A percentile compares a stretch with the other conserved stretches of the same genome.
phyloP scores from a whole-genome alignment of 2,329 filamentous ascomycete genomes.

The Amauroascus verrucosus region DNA sequence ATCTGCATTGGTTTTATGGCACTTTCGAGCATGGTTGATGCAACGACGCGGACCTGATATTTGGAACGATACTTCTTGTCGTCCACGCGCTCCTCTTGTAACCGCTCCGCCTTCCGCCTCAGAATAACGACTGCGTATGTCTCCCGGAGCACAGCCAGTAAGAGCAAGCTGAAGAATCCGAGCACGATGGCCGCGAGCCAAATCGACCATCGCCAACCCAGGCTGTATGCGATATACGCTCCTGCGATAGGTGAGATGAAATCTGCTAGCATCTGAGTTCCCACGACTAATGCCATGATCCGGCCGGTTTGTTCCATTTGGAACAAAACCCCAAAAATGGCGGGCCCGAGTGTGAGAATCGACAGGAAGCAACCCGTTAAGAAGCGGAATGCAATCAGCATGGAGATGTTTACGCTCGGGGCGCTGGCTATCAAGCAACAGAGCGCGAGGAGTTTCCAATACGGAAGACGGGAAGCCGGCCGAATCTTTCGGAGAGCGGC shows the following conservation, averaged over 20 bases:
- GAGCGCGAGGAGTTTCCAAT: constrained; percentile 48
- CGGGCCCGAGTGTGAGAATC: constrained; percentile 40
- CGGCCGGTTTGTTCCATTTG: constrained; percentile 32
- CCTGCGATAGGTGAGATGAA: background rate
- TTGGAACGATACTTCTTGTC: background rate
- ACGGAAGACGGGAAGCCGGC: constrained; percentile 42
- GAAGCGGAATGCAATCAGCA: constrained; percentile 54
- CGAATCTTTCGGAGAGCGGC: constrained; percentile 54
- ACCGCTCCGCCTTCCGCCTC: background rate
- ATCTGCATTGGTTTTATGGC: background rate
- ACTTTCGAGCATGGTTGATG: background rate
- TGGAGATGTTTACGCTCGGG: constrained; percentile 46
- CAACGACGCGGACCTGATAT: background rate
- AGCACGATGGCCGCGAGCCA: background rate
- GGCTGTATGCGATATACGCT: background rate
- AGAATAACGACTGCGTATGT: background rate
- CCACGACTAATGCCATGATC: constrained; percentile 40
- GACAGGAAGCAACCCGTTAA: constrained; percentile 45
- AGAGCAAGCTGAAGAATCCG: background rate
- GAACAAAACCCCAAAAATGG: constrained; percentile 39
- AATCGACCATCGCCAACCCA: constrained; percentile 2
- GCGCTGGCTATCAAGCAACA: constrained; percentile 53
- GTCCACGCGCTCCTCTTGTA: background rate
- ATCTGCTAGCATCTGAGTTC: background rate
- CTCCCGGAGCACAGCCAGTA: background rate